A percentile compares a stretch with the other conserved stretches of the same genome.
Evolutionary conservation across 2,329 filamentous ascomycete genomes (phyloP).

Genomic region (Fusarium sp.): DNA sequence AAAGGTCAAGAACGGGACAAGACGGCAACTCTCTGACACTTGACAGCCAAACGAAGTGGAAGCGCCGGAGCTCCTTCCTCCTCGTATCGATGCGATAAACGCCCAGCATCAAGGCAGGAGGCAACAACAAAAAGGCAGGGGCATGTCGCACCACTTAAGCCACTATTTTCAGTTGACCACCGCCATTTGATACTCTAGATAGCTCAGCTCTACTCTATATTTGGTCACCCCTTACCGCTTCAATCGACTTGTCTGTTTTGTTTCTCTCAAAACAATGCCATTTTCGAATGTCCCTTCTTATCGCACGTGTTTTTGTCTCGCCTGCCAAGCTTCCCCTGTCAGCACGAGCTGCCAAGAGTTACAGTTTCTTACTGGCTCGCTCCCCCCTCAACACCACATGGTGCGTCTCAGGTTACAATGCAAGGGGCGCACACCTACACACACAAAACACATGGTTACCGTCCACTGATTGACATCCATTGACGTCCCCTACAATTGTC

Average conservation of each 20-base stretch:
- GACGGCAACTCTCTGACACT: background rate
- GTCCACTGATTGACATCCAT: background rate
- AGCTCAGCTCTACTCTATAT: conserved; percentile 22
- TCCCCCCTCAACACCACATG: conserved; percentile 25
- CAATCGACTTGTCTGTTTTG: conserved; percentile 1
- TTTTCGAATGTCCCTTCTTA: background rate
- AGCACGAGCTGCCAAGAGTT: background rate
- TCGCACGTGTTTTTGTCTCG: background rate
- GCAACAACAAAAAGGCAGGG: conserved; percentile 21
- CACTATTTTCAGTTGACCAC: conserved; percentile 36
- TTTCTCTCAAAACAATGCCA: background rate
- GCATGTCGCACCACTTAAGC: conserved; percentile 38
- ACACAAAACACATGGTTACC: background rate
- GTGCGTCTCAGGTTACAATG: conserved; percentile 24
- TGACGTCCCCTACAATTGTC: conserved; percentile 3
- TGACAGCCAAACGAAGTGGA: background rate
- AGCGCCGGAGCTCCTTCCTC: background rate
- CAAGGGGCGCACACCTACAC: background rate
- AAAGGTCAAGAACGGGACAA: background rate
- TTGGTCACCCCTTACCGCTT: conserved; percentile 19
- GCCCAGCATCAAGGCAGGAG: background rate
- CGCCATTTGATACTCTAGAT: conserved; percentile 10
- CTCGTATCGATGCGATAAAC: conserved; percentile 14
- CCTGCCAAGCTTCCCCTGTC: conserved; percentile 1
- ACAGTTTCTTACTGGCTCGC: background rate